These are phyloP conservation scores for Aurifilum marmelostoma DNA, from an alignment of 2,329 filamentous ascomycete species.

Conservation along the genomic window DNA sequence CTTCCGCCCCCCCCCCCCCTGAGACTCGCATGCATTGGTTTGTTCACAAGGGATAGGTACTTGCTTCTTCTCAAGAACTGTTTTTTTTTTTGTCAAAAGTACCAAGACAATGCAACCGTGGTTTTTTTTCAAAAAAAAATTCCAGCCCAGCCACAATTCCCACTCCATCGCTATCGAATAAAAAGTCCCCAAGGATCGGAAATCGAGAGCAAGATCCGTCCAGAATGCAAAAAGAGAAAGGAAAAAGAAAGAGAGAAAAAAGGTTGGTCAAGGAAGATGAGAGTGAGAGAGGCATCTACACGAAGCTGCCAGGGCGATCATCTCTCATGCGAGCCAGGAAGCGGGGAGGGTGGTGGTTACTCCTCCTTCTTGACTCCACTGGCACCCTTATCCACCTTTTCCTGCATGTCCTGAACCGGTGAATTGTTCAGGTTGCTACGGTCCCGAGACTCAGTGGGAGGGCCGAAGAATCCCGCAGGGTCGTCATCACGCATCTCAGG, in stretches of 20 bases:
- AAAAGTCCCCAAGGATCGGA: neutral
- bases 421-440: neutral
- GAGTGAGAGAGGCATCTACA: neutral
- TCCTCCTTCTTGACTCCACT: neutral
- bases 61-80: neutral
- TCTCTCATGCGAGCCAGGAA: neutral
- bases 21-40: neutral
- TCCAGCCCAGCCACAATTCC: neutral
- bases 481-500: constrained; percentile 1
- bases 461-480: constrained; percentile 4
- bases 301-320: neutral
- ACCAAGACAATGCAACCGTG: constrained; percentile 6
- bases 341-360: neutral
- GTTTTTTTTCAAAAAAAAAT: neutral
- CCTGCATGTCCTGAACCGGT: constrained; percentile 6
- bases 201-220: neutral
- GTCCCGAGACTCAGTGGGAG: neutral
- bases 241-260: neutral
- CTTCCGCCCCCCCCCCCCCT: neutral
- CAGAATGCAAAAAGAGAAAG: neutral
- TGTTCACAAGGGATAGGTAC: neutral
- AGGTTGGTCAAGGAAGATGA: neutral
- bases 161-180: neutral
- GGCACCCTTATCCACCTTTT: neutral
- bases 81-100: too few species aligned